Evolutionary conservation across 352 stramenopile genomes (phyloP), one percentile per base, ranked within the genome.

Genomic region (Albugo candida): DNA sequence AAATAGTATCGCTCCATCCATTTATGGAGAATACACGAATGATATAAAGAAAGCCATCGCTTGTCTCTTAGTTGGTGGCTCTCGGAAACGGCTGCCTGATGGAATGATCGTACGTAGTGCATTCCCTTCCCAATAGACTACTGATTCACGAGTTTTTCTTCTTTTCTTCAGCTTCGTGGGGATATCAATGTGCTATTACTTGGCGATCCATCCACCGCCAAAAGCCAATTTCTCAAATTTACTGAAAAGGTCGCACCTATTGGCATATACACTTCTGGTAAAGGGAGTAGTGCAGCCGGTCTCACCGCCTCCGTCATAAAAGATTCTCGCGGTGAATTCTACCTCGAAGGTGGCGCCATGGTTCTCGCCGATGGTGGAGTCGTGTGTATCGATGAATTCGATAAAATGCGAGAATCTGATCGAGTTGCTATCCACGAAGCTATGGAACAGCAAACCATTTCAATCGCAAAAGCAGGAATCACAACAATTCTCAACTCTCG

Each of bases 391-490:
- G 95, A 99, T 51, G 83, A 95, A 64, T 97, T 97, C 41, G 91
- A 97, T 60, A 97, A 97, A 58, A 95, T 95, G 81, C 64, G 79
- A 35, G 81, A 93, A 53, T 78, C 75, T 13, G 83, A 98, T 65
- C 82, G 94, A 40, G 93, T 98, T 8, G 94, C 94, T 36, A 99
- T 99, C 55, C 95, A 99, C 63, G 95, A 99, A 65, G 94, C 94
- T 11, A 99, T 99, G 96, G 96, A 99, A 64, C 96, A 99, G 63
- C 96, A 99, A 58, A 99, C 96, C 5, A 98, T 99, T 53, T 97
- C 86, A 46, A 92, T 99, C 38, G 95, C 94, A 12, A 99, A 99
- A 53, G 95, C 95, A 5, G 95, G 95, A 24, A 99, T 99, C 58
- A 98, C 93, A 1, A 98, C 95, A 1, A 96, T 98, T 41, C 69